These are phyloP conservation scores for Miscanthus lutarioriparius DNA, from an alignment of 176 grass and related monocot species.

Conservation along the genomic window DNA sequence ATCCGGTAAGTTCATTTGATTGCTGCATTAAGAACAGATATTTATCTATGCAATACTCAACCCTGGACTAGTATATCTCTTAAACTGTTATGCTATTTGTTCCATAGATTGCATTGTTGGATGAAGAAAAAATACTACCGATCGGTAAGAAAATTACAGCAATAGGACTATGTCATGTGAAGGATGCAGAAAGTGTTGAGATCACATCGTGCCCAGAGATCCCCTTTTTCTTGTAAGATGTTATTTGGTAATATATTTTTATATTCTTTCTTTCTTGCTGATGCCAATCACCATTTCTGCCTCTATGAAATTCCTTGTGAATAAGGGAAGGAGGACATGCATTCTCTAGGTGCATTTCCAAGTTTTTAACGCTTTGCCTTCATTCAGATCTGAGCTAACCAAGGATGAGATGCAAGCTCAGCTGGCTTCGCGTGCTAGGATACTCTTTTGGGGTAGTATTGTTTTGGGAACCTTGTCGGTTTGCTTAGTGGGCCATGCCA, in stretches of 20 bases:
- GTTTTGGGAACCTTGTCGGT: slow-evolving; percentile 73
- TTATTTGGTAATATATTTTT: slow-evolving; percentile 12
- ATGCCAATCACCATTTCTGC: not conserved
- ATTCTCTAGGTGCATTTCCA: slow-evolving; percentile 24
- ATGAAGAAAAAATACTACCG: slow-evolving; percentile 98
- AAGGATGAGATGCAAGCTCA: slow-evolving; percentile 80
- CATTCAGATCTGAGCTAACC: slow-evolving; percentile 77
- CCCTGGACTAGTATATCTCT: not conserved
- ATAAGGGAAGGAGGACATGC: not conserved
- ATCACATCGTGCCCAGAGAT: slow-evolving; percentile 69
- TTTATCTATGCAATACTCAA: slow-evolving; percentile 2
- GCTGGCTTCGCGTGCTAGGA: slow-evolving; percentile 46
- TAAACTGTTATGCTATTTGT: slow-evolving; percentile 27
- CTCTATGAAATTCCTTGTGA: not conserved
- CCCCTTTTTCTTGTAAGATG: slow-evolving; percentile 93
- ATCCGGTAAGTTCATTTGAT: slow-evolving; percentile 65
- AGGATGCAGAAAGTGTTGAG: slow-evolving; percentile 58
- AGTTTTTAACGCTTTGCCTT: slow-evolving; percentile 36
- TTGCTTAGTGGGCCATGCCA: slow-evolving; percentile 68
- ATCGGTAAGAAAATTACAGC: slow-evolving; percentile 89
- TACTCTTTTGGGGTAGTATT: slow-evolving; percentile 78
- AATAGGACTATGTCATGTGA: slow-evolving; percentile 61
- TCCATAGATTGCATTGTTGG: slow-evolving; percentile 76
- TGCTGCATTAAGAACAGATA: not conserved
- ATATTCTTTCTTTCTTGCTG: slow-evolving; percentile 5